These are phyloP conservation scores for Picochlorum sp. DNA, from an alignment of 139 green algal species.

Conservation along the genomic window DNA sequence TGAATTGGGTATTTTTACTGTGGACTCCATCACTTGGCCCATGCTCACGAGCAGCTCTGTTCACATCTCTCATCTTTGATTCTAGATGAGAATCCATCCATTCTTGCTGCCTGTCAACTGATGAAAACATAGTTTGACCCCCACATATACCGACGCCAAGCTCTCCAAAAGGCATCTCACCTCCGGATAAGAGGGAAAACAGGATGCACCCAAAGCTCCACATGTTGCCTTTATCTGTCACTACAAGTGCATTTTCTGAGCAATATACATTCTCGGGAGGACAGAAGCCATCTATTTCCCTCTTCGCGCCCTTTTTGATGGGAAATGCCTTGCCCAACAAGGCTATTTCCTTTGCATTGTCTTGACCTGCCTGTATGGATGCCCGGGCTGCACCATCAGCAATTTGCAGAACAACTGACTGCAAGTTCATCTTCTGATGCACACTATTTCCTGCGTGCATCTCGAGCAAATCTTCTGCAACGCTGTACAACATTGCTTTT, in stretches of 20 bases:
- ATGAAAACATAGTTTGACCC: background rate
- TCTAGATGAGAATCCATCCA: conserved; percentile 15
- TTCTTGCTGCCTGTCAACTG: conserved; percentile 24
- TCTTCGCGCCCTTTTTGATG: background rate
- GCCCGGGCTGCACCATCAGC: conserved; percentile 10
- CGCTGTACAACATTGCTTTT: conserved; percentile 19
- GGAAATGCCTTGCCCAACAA: too few species aligned
- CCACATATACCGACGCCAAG: conserved; percentile 13
- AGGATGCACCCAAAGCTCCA: conserved; percentile 30
- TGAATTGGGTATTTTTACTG: background rate
- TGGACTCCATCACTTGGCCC: background rate
- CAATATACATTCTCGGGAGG: conserved; percentile 26
- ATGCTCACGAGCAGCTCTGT: background rate
- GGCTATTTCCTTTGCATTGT: background rate
- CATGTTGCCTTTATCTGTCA: conserved; percentile 23
- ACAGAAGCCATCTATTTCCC: conserved; percentile 8
- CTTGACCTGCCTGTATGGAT: conserved; percentile 11
- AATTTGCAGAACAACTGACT: conserved; percentile 6
- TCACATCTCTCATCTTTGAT: background rate
- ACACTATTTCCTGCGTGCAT: conserved; percentile 20
- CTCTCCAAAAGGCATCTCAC: conserved; percentile 29
- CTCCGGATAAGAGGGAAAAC: conserved; percentile 27
- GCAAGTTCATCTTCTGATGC: conserved; percentile 27
- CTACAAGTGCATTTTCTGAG: conserved; percentile 6
- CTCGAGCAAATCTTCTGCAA: conserved; percentile 15